Conservation (phyloP, 2,329 filamentous ascomycete species). For the Talaromyces sp. region DNA sequence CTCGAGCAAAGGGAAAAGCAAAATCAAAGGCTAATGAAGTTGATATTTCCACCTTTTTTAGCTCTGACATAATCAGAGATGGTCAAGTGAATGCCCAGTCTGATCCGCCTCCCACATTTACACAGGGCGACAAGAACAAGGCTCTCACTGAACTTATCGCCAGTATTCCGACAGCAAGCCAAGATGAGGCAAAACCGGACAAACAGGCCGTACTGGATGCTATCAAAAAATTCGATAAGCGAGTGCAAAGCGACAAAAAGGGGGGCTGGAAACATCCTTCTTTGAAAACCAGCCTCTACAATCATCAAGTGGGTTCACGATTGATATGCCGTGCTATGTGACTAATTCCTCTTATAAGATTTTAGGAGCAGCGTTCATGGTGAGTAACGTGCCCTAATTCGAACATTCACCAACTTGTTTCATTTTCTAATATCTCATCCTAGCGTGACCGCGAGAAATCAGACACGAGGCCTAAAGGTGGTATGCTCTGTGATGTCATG, state of each 20-base stretch:
- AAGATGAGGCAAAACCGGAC: constrained; percentile 19
- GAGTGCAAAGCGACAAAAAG: constrained; percentile 21
- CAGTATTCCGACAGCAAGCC: constrained; percentile 23
- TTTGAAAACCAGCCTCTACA: constrained; percentile 27
- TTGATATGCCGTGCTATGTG: background rate
- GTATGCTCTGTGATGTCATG: constrained; percentile 37
- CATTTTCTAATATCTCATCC: constrained; percentile 1
- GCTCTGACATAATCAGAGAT: constrained; percentile 18
- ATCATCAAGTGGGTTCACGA: constrained; percentile 26
- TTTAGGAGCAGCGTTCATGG: constrained; percentile 28
- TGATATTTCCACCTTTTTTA: constrained; percentile 17
- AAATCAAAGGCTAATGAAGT: constrained; percentile 10
- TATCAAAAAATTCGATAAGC: constrained; percentile 22
- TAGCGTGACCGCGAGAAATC: constrained; percentile 27
- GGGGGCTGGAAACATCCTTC: constrained; percentile 28
- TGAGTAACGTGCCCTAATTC: constrained; percentile 12
- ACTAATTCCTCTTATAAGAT: constrained; percentile 18
- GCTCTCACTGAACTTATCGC: constrained; percentile 29
- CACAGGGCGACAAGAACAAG: constrained; percentile 17
- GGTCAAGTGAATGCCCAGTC: constrained; percentile 20
- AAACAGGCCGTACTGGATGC: constrained; percentile 20
- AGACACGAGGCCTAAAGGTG: constrained; percentile 22
- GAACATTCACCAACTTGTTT: background rate
- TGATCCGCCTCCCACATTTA: constrained; percentile 20
- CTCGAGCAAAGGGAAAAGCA: background rate